phyloP scores from a whole-genome alignment of 179 eudicot genomes.

The Actinidia polygama region DNA sequence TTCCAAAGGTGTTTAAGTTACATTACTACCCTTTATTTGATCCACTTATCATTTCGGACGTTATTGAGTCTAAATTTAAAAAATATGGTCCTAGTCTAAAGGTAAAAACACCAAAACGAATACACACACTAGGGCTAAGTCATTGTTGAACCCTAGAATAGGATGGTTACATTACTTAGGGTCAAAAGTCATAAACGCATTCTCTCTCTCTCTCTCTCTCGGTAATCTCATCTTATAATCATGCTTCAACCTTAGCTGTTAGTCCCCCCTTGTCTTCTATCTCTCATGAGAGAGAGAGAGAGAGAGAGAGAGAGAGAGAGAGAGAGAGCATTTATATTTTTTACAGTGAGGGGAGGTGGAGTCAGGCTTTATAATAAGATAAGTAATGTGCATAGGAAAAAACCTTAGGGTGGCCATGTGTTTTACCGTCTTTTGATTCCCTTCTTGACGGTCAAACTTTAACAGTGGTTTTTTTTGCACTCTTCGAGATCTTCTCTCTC shows the following conservation, averaged over 20 bases:
- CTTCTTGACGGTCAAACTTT: conserved; percentile 58
- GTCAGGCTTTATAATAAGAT: conserved; percentile 22
- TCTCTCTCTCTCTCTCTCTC: neutral
- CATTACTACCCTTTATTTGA: no score
- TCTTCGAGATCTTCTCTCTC: conserved; percentile 38
- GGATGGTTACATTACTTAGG: neutral
- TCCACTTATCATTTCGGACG: no score
- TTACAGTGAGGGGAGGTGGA: conserved; percentile 2
- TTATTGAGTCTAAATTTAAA: no score
- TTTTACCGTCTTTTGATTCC: conserved; percentile 53
- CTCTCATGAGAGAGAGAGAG: conserved; percentile 6
- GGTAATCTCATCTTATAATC: no score
- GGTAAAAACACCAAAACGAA: no score
- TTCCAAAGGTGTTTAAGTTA: no score
- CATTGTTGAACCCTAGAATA: conserved; percentile 7
- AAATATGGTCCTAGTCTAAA: no score
- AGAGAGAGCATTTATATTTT: conserved; percentile 17
- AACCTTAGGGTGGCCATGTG: conserved; percentile 30
- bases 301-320: neutral
- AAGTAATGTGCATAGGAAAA: neutral
- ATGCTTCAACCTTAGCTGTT: no score
- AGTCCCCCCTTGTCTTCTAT: no score
- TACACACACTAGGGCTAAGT: neutral
- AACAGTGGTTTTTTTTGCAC: conserved; percentile 34
- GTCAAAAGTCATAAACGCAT: conserved; percentile 11